These are phyloP conservation scores for Stromatinia cepivora DNA, from an alignment of 2,329 filamentous ascomycete genomes.

Conservation along the genomic window DNA sequence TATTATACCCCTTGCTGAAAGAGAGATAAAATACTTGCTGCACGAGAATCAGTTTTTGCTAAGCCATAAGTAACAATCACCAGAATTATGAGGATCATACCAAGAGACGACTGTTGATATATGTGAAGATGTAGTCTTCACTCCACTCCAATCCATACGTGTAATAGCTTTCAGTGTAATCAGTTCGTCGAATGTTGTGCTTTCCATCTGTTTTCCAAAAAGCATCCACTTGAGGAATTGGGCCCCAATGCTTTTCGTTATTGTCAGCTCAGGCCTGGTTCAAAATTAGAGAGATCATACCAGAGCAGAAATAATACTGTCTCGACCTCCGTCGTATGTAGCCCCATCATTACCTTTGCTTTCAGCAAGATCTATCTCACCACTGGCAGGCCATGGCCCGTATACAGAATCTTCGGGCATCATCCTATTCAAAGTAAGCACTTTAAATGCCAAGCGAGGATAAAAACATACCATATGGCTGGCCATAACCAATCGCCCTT, in stretches of 20 bases:
- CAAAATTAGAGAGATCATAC: slow-evolving; percentile 41
- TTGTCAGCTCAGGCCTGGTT: not conserved
- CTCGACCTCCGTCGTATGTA: slow-evolving; percentile 45
- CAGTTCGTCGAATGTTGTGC: slow-evolving; percentile 40
- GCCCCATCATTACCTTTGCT: slow-evolving; percentile 49
- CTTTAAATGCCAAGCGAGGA: too few relatives aligned
- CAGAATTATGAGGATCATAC: slow-evolving; percentile 31
- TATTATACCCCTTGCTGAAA: slow-evolving; percentile 34
- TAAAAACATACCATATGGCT: slow-evolving; percentile 40
- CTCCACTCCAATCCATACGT: slow-evolving; percentile 56
- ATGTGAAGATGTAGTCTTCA: slow-evolving; percentile 54
- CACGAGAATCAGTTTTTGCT: slow-evolving; percentile 32
- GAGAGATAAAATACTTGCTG: slow-evolving; percentile 43
- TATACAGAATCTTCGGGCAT: slow-evolving; percentile 51
- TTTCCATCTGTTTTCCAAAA: slow-evolving; percentile 32
- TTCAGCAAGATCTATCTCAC: slow-evolving; percentile 57
- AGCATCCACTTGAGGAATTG: slow-evolving; percentile 33
- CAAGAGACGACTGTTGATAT: slow-evolving; percentile 47
- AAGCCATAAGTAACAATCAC: not conserved
- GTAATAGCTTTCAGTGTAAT: slow-evolving; percentile 48
- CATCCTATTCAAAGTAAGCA: slow-evolving; percentile 44
- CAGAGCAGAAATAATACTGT: slow-evolving; percentile 47
- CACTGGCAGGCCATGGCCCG: slow-evolving; percentile 52
- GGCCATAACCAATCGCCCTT: slow-evolving; percentile 58
- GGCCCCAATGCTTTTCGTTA: slow-evolving; percentile 47